Base-by-base conservation (phyloP, 306 rosid genomes). In the Cicer chorassanicum region DNA sequence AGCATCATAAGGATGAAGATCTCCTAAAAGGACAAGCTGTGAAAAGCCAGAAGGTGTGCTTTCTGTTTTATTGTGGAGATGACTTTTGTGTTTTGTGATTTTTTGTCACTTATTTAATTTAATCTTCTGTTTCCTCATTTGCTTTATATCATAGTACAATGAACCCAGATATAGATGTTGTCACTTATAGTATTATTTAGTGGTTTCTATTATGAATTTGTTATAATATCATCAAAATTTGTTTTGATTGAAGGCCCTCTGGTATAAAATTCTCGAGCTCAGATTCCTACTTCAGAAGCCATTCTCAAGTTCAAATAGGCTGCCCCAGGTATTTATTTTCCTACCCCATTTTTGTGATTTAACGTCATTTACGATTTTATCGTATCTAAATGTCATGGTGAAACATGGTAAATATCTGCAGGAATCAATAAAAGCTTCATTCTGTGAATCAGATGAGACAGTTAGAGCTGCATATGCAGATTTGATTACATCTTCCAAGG, bases 221-320 rank as follows among this genome's bases (percentile, higher is more conserved):
- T 40, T 65, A 36, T 55, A 56, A 21, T 48, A 43, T 59, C 5
- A 29, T 19, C 40, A 18, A 29, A 76, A n/a, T 74, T 69, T 65
- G 19, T 62, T 81, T 84, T 49, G 18, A 65, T 14, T 72, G 57
- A 63, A 93, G 98, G 91, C 84, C 38, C 83, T 93, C 34, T 93
- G 98, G 98, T 91, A 89, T 87, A 91, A 88, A 84, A 86, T 89
- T 82, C 94, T 93, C 29, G 98, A 89, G 86, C 81, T 93, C 56
- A 87, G 97, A 60, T 83, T 91, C 82, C 79, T 89, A 74, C 89
- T 91, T 82, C 98, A 93, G 84, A 93, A 89, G 76, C 85, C 89
- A 9, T 91, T 87, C 85, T 87, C 93, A 55, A 84, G 70, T 82
- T 89, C 98, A 82, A 91, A 93, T 82, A 83, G 97, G 88, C 82